A percentile compares a stretch with the other conserved stretches of the same genome.
These are phyloP conservation scores for Aspergillus cavernicola DNA, from an alignment of 495 filamentous ascomycete species.

Conservation along the genomic window DNA sequence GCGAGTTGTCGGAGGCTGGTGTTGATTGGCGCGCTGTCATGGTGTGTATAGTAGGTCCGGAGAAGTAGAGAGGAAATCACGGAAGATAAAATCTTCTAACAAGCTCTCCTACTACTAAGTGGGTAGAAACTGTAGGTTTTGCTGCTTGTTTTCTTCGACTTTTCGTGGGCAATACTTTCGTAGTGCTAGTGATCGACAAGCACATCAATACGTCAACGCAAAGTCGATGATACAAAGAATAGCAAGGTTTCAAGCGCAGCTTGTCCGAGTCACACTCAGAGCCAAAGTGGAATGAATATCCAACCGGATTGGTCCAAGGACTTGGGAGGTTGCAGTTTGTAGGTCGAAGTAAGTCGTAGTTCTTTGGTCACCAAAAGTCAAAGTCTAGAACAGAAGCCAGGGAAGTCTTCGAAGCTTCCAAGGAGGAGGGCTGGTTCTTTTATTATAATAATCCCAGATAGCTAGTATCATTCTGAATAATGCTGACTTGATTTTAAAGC, in stretches of 20 bases:
- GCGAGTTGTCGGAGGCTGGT: constrained; percentile 41
- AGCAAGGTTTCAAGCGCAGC: neutral
- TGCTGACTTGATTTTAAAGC: constrained; percentile 13
- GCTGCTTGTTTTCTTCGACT: constrained; percentile 2
- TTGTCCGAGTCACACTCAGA: neutral
- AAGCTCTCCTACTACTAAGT: neutral
- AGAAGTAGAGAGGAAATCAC: neutral
- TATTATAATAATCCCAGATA: constrained; percentile 5
- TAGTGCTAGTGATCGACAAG: constrained; percentile 9
- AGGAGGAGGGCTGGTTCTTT: constrained; percentile 3
- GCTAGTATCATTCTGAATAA: constrained; percentile 8
- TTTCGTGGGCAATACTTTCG: constrained; percentile 5
- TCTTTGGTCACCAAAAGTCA: constrained; percentile 7
- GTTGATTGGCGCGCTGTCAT: constrained; percentile 48
- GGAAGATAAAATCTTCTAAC: constrained; percentile 4
- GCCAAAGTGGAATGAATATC: constrained; percentile 11
- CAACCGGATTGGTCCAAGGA: constrained; percentile 4
- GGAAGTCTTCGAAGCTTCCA: constrained; percentile 6
- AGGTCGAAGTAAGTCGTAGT: neutral
- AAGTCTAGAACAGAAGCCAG: constrained; percentile 14
- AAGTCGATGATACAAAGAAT: constrained; percentile 22
- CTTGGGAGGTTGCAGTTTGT: constrained; percentile 6
- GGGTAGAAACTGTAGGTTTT: constrained; percentile 8
- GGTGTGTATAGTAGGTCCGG: constrained; percentile 14
- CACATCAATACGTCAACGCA: constrained; percentile 12